Base-by-base conservation (phyloP, 306 rosid genomes). In the Castanea sativa region DNA sequence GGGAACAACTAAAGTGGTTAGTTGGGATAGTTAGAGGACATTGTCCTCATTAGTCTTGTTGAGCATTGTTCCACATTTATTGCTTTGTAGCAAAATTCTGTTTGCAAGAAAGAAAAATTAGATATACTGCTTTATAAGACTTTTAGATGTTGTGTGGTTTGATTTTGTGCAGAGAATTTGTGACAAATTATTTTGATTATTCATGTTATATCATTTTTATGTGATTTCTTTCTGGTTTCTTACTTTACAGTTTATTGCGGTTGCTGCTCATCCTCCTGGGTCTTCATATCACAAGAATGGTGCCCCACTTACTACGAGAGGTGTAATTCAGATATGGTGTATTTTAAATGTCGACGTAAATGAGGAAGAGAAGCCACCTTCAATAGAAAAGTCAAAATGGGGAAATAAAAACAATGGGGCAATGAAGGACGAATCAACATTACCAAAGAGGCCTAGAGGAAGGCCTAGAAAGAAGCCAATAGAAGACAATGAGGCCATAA, bases 221-320 rank as follows among this genome's bases (percentile, higher is more conserved):
- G 33, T 32, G 79, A 51, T 55, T 78, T 77, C 21, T 81, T 76
- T 51, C 27, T 64, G 43, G 4, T 4, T 57, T 76, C 55, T 20
- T 38, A 43, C 78, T 84, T n/a, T 80, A 25, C 89, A 95, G 98
- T 93, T 84, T 84, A 76, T 95, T 82, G 99, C 97, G 60, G 89
- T 95, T 80, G 86, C 98, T 86, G 86, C 92, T 81, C 99, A 95
- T 85, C 98, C 97, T 55, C 97, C 93, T 60, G 94, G 94, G 10
- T 90, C 97, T 79, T 88, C 99, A 61, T 95, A 91, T 87, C 99
- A 95, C 88, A 92, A 90, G 82, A 80, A 92, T 79, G 99, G 99
- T 65, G 85, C 77, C 78, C 84, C 95, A 81, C 93, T 91, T 73
- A 83, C 87, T 60, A 98, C 98, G 33, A 89, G 94, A 89, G 99